These are phyloP conservation scores for Fraxinus baroniana DNA, from an alignment of 305 asterid species.

Conservation along the genomic window DNA sequence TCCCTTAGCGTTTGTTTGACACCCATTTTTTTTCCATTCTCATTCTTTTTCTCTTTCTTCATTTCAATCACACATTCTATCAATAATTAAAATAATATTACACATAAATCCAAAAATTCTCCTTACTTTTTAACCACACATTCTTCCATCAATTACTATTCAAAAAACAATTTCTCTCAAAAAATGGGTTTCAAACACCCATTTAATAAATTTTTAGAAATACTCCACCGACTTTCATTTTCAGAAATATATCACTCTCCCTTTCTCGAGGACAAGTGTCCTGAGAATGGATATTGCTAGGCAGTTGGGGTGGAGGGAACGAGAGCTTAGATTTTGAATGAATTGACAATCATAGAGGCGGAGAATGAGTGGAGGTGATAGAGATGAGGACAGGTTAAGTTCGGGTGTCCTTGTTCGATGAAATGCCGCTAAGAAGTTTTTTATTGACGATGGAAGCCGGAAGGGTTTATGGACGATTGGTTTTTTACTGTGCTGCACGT, in stretches of 20 bases:
- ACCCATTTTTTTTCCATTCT: too few relatives aligned
- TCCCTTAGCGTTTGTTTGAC: neutral
- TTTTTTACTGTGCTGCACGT: neutral
- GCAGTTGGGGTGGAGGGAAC: neutral
- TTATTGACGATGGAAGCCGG: neutral
- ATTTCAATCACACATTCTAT: too few relatives aligned
- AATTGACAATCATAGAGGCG: neutral
- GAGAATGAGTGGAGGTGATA: neutral
- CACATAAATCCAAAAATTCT: too few relatives aligned
- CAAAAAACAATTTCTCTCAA: too few relatives aligned
- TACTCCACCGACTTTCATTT: neutral
- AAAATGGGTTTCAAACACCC: too few relatives aligned
- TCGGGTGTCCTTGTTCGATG: slow-evolving; percentile 14
- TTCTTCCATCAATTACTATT: too few relatives aligned
- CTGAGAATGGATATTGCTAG: neutral
- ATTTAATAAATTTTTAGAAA: neutral
- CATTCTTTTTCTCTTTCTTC: too few relatives aligned
- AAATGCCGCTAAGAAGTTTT: slow-evolving; percentile 18
- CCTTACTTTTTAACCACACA: too few relatives aligned
- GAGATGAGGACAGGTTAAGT: neutral
- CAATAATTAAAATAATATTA: too few relatives aligned
- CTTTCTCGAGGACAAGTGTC: neutral
- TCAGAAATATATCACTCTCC: neutral
- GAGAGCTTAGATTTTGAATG: neutral
- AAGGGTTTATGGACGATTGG: neutral